Conservation (phyloP, 2,329 filamentous ascomycete genomes). For the Chaetoscypha palmicola region DNA sequence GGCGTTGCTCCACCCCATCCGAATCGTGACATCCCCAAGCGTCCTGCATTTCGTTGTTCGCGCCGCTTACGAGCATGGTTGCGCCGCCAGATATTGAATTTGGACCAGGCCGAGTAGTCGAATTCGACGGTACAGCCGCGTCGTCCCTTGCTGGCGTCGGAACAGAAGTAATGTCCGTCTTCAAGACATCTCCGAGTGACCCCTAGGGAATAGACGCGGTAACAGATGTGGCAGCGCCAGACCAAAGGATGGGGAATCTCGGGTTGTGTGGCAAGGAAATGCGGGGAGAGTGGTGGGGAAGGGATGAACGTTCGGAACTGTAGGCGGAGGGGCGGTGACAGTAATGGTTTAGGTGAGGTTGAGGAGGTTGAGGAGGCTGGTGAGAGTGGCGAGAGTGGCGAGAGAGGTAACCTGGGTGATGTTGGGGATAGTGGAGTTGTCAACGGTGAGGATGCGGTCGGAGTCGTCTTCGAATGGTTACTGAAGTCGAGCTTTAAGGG, state of each 20-base stretch:
- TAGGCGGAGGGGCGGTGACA: slow-evolving; percentile 14
- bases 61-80: slow-evolving; percentile 1
- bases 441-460: too few species aligned
- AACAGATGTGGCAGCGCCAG: slow-evolving; percentile 34
- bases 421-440: too few species aligned
- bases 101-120: slow-evolving; percentile 17
- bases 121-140: slow-evolving; percentile 17
- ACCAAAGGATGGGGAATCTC: slow-evolving; percentile 28
- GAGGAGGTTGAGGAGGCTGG: too few species aligned
- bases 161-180: slow-evolving; percentile 26
- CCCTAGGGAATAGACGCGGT: slow-evolving; percentile 28
- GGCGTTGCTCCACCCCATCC: not conserved
- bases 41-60: not conserved
- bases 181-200: slow-evolving; percentile 33
- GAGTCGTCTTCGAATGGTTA: too few species aligned
- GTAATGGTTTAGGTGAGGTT: not conserved
- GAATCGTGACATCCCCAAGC: not conserved
- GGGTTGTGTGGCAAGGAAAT: slow-evolving; percentile 22
- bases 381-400: not conserved
- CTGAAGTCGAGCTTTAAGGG: too few species aligned
- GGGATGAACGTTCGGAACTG: slow-evolving; percentile 20
- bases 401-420: not conserved
- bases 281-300: slow-evolving; percentile 21
- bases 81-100: slow-evolving; percentile 16
- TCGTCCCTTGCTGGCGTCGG: not conserved